Evolutionary conservation across 1,284 basidiomycete genomes (phyloP).

Genomic region (Austroboletus niveus): DNA sequence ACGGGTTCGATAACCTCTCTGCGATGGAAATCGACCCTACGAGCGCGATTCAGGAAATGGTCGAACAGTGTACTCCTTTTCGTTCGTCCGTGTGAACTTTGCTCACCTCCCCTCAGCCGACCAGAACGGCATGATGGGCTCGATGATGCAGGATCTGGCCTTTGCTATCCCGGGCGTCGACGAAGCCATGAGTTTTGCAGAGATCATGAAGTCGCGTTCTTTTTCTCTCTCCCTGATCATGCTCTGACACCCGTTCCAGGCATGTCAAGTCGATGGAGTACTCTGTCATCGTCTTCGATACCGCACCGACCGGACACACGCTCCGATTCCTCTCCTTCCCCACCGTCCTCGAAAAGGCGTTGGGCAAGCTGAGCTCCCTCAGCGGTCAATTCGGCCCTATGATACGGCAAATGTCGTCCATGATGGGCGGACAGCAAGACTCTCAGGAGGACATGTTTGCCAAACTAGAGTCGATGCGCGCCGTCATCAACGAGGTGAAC

Average conservation of each 20-base stretch:
- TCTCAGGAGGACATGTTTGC: slow-evolving; percentile 98
- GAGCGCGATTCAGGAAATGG: slow-evolving; percentile 97
- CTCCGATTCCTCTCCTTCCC: slow-evolving; percentile 98
- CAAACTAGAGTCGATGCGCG: slow-evolving; percentile 96
- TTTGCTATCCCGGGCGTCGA: slow-evolving; percentile 99
- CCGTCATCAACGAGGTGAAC: slow-evolving; percentile 98
- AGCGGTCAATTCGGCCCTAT: slow-evolving; percentile 95
- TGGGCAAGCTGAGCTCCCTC: slow-evolving; percentile 91
- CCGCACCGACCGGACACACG: slow-evolving; percentile 97
- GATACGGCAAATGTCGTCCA: slow-evolving; percentile 91
- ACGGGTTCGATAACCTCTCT: slow-evolving; percentile 94
- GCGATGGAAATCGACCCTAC: slow-evolving; percentile 99
- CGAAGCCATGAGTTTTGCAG: slow-evolving; percentile 99
- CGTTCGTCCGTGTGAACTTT: neutral
- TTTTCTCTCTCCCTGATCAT: neutral
- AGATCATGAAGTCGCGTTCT: slow-evolving; percentile 93
- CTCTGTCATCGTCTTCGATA: slow-evolving; percentile 99
- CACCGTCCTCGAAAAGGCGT: slow-evolving; percentile 93
- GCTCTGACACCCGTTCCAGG: slow-evolving; percentile 41
- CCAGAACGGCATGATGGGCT: slow-evolving; percentile 93
- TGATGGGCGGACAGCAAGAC: slow-evolving; percentile 89
- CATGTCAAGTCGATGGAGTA: slow-evolving; percentile 99
- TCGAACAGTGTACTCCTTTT: slow-evolving; percentile 80
- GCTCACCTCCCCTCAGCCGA: slow-evolving; percentile 58
- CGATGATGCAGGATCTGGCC: slow-evolving; percentile 99